These are phyloP conservation scores for Dacryopinax primogenitus DNA, from an alignment of 768 basidiomycete species.

Conservation along the genomic window DNA sequence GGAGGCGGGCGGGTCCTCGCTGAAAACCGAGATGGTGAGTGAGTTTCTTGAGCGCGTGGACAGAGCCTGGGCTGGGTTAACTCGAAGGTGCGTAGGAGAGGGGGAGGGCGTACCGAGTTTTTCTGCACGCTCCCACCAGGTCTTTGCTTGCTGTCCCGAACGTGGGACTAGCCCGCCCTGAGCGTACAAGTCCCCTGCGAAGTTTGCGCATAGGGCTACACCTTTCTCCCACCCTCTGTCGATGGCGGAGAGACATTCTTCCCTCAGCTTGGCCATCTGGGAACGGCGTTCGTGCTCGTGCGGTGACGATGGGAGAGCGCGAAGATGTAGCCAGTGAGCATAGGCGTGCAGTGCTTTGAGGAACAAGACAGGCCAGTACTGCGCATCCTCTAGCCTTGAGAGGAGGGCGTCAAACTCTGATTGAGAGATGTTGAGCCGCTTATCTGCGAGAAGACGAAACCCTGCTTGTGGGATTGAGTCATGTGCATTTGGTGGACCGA, in stretches of 20 bases:
- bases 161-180: not conserved
- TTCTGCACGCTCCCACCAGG: not conserved
- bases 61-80: not conserved
- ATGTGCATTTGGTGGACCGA: not conserved
- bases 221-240: not conserved
- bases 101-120: not conserved
- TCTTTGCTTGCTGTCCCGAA: not conserved
- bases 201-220: not conserved
- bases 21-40: not conserved
- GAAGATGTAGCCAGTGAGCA: not conserved
- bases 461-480: not conserved
- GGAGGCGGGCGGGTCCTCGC: not conserved
- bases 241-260: not conserved
- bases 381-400: not conserved
- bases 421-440: not conserved
- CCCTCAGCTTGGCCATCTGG: not conserved
- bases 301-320: not conserved
- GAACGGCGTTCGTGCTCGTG: not conserved
- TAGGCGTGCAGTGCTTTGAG: not conserved
- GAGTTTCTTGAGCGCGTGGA: not conserved
- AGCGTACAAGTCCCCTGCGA: not conserved
- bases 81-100: not conserved
- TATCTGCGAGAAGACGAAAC: not conserved
- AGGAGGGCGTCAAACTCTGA: not conserved
- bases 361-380: not conserved